Percentiles rank a stretch among this genome's conserved stretches.
phyloP scores from a whole-genome alignment of 2,329 filamentous ascomycete species.

The Apiospora rasikravindrae region DNA sequence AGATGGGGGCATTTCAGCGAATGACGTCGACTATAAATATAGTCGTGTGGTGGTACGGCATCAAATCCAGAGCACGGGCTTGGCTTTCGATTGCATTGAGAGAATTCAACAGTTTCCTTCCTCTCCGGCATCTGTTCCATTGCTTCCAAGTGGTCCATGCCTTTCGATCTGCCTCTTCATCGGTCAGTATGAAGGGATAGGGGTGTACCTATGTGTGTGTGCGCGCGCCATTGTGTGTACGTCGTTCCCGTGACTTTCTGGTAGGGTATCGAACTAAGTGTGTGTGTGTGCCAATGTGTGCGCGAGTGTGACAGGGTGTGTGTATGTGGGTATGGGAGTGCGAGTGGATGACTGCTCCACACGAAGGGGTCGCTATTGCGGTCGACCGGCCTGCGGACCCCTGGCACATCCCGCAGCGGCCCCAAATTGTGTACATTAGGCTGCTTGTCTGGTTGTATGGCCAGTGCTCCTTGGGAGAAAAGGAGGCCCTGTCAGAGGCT shows the following conservation, averaged over 20 bases:
- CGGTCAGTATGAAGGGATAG: constrained; percentile 20
- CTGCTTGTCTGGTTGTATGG: constrained; percentile 24
- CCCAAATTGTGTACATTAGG: constrained; percentile 28
- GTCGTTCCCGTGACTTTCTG: neutral
- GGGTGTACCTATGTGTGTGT: neutral
- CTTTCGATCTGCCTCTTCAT: constrained; percentile 17
- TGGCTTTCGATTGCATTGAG: neutral
- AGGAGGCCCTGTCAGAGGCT: constrained; percentile 35
- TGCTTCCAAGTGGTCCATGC: neutral
- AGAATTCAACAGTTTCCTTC: neutral
- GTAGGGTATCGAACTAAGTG: neutral
- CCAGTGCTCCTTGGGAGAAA: constrained; percentile 35
- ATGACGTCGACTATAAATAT: constrained; percentile 12
- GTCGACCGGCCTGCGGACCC: constrained; percentile 25
- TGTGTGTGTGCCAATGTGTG: neutral
- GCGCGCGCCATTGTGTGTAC: neutral
- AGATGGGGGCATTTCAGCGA: neutral
- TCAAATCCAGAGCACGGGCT: constrained; percentile 3
- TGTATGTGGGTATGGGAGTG: constrained; percentile 15
- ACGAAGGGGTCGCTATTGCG: constrained; percentile 15
- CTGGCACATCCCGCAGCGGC: constrained; percentile 34
- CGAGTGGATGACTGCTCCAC: constrained; percentile 6
- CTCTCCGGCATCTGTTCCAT: neutral
- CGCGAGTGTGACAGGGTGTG: neutral
- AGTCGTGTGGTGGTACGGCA: neutral